Conservation (phyloP, 352 stramenopile species). For the Phytophthora cryptogea region DNA sequence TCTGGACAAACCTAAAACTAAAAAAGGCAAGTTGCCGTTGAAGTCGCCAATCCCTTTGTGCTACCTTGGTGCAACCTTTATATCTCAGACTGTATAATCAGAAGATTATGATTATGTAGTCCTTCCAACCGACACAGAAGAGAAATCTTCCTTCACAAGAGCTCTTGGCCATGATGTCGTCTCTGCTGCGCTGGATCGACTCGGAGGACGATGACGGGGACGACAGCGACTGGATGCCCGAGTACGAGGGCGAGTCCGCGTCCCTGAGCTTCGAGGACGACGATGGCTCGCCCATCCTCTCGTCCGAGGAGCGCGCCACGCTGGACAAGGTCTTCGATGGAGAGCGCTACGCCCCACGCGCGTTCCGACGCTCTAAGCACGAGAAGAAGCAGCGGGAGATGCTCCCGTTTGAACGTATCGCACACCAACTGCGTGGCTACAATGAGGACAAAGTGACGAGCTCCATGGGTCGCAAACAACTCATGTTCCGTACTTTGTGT, state of each 20-base stretch:
- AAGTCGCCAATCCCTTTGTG: neutral
- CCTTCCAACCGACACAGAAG: conserved; percentile 1
- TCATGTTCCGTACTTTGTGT: conserved; percentile 68
- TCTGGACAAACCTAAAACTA: neutral
- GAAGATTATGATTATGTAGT: too few species aligned
- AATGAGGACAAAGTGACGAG: conserved; percentile 26
- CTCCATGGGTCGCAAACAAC: conserved; percentile 26
- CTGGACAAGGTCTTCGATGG: conserved; percentile 75
- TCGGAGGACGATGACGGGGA: conserved; percentile 33
- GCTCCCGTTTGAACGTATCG: conserved; percentile 63
- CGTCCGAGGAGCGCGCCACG: conserved; percentile 47
- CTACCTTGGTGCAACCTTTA: too few species aligned
- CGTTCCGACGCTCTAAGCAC: conserved; percentile 64
- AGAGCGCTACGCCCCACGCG: conserved; percentile 57
- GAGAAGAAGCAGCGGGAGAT: conserved; percentile 57
- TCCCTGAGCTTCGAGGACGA: conserved; percentile 33
- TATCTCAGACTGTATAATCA: too few species aligned
- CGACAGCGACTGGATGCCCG: conserved; percentile 35
- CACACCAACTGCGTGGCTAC: conserved; percentile 67
- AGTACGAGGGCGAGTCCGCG: conserved; percentile 33
- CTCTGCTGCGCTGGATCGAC: conserved; percentile 31
- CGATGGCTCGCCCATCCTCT: conserved; percentile 44
- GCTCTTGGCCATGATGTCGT: conserved; percentile 23
- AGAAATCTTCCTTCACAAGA: conserved; percentile 3
- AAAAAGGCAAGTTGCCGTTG: neutral